Base-by-base conservation (phyloP, 306 rosid species). In the Citrullus mucosospermus region DNA sequence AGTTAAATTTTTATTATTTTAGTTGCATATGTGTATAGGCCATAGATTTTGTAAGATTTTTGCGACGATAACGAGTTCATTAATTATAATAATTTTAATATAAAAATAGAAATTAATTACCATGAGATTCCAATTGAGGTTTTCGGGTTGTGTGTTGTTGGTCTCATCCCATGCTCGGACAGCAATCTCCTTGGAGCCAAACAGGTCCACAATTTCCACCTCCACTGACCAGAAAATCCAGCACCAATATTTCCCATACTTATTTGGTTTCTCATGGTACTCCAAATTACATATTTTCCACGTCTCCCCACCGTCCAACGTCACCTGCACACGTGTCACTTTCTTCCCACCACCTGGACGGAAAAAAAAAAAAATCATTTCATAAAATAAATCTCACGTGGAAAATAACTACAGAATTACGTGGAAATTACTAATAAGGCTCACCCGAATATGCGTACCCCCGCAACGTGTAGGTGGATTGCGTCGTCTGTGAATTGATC, bases 221-320 rank as follows among this genome's bases (percentile, higher is more conserved):
- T 91, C 97, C 69, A 93, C 66, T 2, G 88, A 88, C 98, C 98
- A 93, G 78, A 93, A 93, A 76, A 97, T 90, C 98, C 98, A 91
- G 78, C 98, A 93, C 97, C 97, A 93, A 80, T 85, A 84, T 61
- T 91, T 93, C 0, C 98, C 98, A 50, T 88, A 89, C 74, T 85
- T 93, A 85, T 66, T 93, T 0, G 93, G 90, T 51, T 88, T 93
- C 83, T 93, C 98, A 0, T 68, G 80, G 78, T 87, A 89, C 14
- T 91, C 96, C 84, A 90, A 43, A 8, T 16, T 28, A 83, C 93
- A 80, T 83, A 91, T 83, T 0, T 65, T 83, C 98, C 98, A 93
- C 34, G 91, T 93, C 59, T 90, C 97, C 2, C 97, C 97, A 28
- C 90, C 91, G 73, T 93, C 93, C 85, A 86, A 1, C 15, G 96